phyloP scores from a whole-genome alignment of 2,329 filamentous ascomycete species.

The Elsinoe arachidis region DNA sequence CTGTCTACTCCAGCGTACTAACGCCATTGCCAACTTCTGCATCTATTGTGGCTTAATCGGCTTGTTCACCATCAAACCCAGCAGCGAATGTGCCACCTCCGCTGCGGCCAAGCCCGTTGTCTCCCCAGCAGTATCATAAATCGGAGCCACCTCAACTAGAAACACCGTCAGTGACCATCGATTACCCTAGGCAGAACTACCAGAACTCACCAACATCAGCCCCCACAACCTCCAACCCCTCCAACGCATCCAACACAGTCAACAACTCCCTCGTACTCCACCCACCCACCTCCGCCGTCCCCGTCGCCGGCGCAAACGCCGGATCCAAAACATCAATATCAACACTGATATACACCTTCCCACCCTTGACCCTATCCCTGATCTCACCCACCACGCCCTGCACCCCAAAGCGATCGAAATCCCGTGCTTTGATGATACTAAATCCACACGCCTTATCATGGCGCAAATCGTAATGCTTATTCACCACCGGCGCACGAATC shows the following conservation, averaged over 20 bases:
- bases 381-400: constrained; percentile 40
- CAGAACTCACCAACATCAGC: constrained; percentile 40
- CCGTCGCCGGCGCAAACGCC: constrained; percentile 49
- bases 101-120: constrained; percentile 48
- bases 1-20: too few species aligned
- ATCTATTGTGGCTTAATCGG: constrained; percentile 10
- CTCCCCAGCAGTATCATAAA: constrained; percentile 54
- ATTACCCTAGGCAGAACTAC: not conserved
- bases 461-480: constrained; percentile 42
- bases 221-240: constrained; percentile 49
- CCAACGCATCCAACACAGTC: constrained; percentile 51
- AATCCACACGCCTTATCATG: constrained; percentile 55
- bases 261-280: constrained; percentile 53
- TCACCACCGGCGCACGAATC: constrained; percentile 46
- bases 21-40: too few species aligned
- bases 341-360: constrained; percentile 48
- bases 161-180: not conserved
- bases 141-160: constrained; percentile 49
- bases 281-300: constrained; percentile 53
- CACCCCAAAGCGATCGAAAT: constrained; percentile 43
- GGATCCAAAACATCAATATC: constrained; percentile 52
- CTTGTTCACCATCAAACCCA: constrained; percentile 39
- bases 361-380: constrained; percentile 42
- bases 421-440: constrained; percentile 46
- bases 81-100: constrained; percentile 44